Base-by-base conservation (phyloP, 805 yeast genomes). In the Clavispora santaluciae region DNA sequence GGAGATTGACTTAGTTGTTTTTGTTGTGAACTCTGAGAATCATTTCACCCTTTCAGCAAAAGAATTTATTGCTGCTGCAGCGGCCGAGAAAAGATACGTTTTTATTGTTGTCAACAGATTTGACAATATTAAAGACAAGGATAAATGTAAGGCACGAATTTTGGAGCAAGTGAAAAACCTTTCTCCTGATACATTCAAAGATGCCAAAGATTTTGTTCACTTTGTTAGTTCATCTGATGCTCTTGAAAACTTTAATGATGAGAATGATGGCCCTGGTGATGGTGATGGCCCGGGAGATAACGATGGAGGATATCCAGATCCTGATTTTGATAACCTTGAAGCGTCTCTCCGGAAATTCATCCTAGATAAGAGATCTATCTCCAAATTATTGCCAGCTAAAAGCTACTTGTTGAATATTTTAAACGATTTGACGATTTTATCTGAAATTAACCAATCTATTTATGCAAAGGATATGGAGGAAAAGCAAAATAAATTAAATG, bases 11-110 rank as follows among this genome's bases (percentile, higher is more conserved):
- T 72, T 93, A 49, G 96, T 93, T 3, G 91, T 93, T 1, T 95
- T 93, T 68, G 98, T 95, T 2, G 96, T 93, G 2, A 86, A 84
- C 60, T 95, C 99, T 0, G 98, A 90, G 56, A 95, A 93, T 55
- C 97, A 93, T 57, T 85, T 93, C 58, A 93, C 99, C 0, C 68
- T 89, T 42, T 86, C 95, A 0, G 98, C 97, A 0, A 83, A 87
- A 50, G 99, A 93, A 56, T 95, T 93, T 56, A 87, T 93, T 39
- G 73, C 91, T 2, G 78, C 86, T 28, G 95, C 96, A 1, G 89
- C 96, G 1, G 81, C 82, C 39, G 99, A 93, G 54, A 91, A 89
- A 64, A 81, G 91, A 46, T 76, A 90, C 49, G 86, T 93, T 39
- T 93, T 95, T 58, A 89, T 93, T 59, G 98, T 93, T 17, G 95